Evolutionary conservation across 768 basidiomycete genomes (phyloP), one percentile per base, ranked within the genome.

Genomic region (Porphyrellus cyaneotinctus): DNA sequence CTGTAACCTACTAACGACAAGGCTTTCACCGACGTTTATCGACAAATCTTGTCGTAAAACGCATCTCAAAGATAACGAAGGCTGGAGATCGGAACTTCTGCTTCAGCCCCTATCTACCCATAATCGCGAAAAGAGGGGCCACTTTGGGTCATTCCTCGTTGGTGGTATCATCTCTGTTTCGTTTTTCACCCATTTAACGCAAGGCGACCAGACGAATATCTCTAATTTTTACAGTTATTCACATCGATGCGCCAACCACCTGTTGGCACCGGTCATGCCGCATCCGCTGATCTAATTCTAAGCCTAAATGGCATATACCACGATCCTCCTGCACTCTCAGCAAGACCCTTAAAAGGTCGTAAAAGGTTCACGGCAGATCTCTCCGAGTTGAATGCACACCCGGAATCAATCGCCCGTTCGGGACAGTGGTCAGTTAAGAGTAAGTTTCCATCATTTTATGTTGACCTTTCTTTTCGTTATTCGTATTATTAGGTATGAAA

Each of bases 291-390:
- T 5, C 26, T 9, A 4, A 9, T 28, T 28, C 9, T 9, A 28
- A 28, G 26, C 26, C 26, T 28, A 28, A 9, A 28, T 28, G 26
- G 26, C 4, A 28, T 9, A 4, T 5, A 28, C 26, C 26, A 28
- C 26, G 26, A 28, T 28, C 9, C 26, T 28, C 26, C 26, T 28
- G 9, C 26, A 28, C 26, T 9, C 9, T 5, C 9, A 28, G 9
- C 31, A 7, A 54, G 35, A 14, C 62, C 61, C 32, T 30, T 83
- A 61, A 84, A 80, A 62, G 84, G 83, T 8, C 72, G 83, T 28
- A 79, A 73, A 59, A 73, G 79, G 48, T 85, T 82, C 62, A 71
- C 67, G 11, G 81, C 81, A 30, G 84, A 85, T 68, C 70, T 84
- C n/a, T 59, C 64, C 3, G 78, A 80, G 54, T 53, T 83, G 46